These are phyloP conservation scores for Kluyveromyces aestuarii DNA, from an alignment of 805 yeast species.

Conservation along the genomic window DNA sequence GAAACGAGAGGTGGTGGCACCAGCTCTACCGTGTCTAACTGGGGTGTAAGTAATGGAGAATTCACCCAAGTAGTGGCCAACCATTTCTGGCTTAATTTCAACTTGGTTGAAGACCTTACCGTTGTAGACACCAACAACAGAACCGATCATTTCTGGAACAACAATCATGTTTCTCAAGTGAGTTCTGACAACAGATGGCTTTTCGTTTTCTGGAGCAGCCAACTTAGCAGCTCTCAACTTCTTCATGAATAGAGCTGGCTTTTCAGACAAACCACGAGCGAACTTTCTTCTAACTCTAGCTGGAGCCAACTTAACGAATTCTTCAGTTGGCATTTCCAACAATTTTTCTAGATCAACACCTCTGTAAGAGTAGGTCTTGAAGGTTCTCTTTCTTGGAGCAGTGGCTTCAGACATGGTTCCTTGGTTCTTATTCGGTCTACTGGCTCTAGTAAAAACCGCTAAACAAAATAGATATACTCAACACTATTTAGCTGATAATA, in stretches of 20 bases:
- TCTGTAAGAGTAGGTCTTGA: conserved; percentile 96
- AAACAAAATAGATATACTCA: too few species aligned
- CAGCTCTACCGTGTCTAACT: conserved; percentile 99
- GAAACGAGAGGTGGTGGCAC: conserved; percentile 71
- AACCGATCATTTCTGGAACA: conserved; percentile 99
- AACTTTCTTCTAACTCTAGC: conserved; percentile 99
- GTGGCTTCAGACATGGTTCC: conserved; percentile 25
- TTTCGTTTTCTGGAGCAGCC: conserved; percentile 83
- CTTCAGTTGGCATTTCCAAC: conserved; percentile 90
- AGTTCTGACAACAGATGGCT: conserved; percentile 97
- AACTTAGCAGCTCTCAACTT: conserved; percentile 96
- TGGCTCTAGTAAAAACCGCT: neutral
- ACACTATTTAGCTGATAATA: neutral
- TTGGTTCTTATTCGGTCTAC: conserved; percentile 1
- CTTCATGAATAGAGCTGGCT: conserved; percentile 93
- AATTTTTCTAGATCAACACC: conserved; percentile 96
- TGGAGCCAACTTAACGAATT: conserved; percentile 90
- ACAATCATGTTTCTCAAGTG: conserved; percentile 98
- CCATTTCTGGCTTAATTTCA: conserved; percentile 99
- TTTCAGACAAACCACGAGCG: conserved; percentile 92
- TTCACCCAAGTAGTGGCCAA: conserved; percentile 99
- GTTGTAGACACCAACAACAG: conserved; percentile 97
- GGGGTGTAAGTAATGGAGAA: conserved; percentile 99
- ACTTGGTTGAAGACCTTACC: conserved; percentile 99
- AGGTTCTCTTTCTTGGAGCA: conserved; percentile 70